Evolutionary conservation across 257 asterid genomes (phyloP).

Genomic region (Ajuga chamaepitys): DNA sequence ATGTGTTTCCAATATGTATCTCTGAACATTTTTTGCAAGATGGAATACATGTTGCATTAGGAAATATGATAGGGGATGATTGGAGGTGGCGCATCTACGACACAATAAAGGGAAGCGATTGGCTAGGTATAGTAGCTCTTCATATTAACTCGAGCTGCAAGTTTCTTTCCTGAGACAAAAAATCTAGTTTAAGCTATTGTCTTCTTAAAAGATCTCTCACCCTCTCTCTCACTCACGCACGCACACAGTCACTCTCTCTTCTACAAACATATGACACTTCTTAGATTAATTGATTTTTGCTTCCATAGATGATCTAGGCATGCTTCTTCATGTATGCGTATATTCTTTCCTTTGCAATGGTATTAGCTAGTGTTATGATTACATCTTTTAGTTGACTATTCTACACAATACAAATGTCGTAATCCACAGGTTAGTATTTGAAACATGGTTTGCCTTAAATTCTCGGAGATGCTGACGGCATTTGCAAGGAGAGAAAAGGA

Average conservation of each 20-base stretch:
- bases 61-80: conserved; percentile 96
- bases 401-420: neutral
- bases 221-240: neutral
- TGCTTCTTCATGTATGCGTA: too few relatives aligned
- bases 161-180: neutral
- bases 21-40: conserved; percentile 41
- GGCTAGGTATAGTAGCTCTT: conserved; percentile 61
- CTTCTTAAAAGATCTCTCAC: neutral
- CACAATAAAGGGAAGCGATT: conserved; percentile 95
- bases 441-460: neutral
- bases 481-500: conserved; percentile 84
- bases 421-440: neutral
- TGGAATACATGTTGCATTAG: conserved; percentile 94
- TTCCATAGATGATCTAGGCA: too few relatives aligned
- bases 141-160: too few relatives aligned
- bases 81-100: conserved; percentile 99
- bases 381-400: too few relatives aligned
- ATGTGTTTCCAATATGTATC: conserved; percentile 7
- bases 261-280: too few relatives aligned
- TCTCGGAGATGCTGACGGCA: conserved; percentile 64
- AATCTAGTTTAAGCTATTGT: neutral
- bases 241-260: neutral
- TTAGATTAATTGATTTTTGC: neutral
- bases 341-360: too few relatives aligned
- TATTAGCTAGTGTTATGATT: too few relatives aligned